Percentiles rank a stretch among this genome's conserved stretches.
Evolutionary conservation across 345 rosid genomes (phyloP).

Genomic region (Aquilaria yunnanensis): DNA sequence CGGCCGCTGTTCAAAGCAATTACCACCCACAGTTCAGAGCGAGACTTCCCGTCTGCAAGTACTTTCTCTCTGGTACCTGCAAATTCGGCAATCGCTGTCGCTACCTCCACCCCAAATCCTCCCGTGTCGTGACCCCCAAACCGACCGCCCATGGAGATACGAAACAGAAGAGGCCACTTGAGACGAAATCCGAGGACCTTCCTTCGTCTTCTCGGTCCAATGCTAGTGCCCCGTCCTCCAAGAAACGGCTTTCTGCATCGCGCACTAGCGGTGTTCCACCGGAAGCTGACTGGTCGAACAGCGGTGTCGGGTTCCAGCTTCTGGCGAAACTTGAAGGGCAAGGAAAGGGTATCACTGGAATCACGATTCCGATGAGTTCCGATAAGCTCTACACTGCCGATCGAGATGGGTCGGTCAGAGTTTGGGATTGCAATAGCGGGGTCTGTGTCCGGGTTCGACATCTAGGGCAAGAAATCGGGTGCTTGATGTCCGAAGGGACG

Average conservation of each 20-base stretch:
- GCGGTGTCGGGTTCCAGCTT: not conserved
- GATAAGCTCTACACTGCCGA: constrained; percentile 4
- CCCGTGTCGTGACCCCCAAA: not conserved
- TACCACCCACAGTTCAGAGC: too few relatives aligned
- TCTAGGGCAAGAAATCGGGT: constrained; percentile 2
- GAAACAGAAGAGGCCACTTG: not conserved
- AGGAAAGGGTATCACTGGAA: not conserved
- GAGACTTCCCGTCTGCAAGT: not conserved
- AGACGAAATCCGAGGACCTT: not conserved
- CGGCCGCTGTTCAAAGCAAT: too few relatives aligned
- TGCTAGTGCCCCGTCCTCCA: not conserved
- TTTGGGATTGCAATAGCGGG: constrained; percentile 3
- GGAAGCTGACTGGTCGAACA: not conserved
- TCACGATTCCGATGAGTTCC: not conserved
- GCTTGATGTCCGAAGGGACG: constrained; percentile 3
- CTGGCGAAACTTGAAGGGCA: constrained; percentile 2
- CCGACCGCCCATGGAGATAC: not conserved
- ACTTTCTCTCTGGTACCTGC: not conserved
- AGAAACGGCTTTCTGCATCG: not conserved
- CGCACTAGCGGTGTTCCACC: not conserved
- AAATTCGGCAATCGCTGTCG: not conserved
- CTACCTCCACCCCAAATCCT: not conserved
- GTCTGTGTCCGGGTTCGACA: not conserved
- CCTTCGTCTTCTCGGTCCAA: not conserved
- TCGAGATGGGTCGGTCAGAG: not conserved